A percentile compares a stretch with the other conserved stretches of the same genome.
These are phyloP conservation scores for Rubia tinctorum DNA, from an alignment of 305 asterid species.

Conservation along the genomic window DNA sequence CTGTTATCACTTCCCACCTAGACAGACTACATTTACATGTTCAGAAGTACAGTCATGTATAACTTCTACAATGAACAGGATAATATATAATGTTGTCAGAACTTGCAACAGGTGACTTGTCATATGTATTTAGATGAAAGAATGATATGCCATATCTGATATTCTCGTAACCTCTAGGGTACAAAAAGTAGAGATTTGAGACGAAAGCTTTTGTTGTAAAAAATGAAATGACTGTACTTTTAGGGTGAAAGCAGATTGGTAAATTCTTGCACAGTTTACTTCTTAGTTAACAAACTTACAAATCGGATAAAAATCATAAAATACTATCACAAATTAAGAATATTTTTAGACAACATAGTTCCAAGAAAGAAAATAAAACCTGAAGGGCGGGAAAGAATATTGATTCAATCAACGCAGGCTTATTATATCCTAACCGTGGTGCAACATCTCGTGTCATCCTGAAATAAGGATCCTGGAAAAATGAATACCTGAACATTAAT, in stretches of 20 bases:
- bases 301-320: neutral
- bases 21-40: neutral
- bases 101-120: neutral
- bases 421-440: slow-evolving; percentile 84
- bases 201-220: neutral
- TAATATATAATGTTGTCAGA: neutral
- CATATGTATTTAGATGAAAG: neutral
- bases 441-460: slow-evolving; percentile 99
- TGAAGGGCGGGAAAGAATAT: slow-evolving; percentile 95
- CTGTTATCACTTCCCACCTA: neutral
- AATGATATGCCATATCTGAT: neutral
- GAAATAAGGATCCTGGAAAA: slow-evolving; percentile 88
- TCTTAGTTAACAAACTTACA: neutral
- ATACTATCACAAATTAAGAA: neutral
- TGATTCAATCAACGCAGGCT: slow-evolving; percentile 94
- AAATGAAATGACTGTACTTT: neutral
- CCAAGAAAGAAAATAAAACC: slow-evolving; percentile 36
- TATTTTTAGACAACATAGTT: neutral
- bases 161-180: neutral
- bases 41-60: neutral
- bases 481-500: neutral
- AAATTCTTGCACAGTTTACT: neutral
- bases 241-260: neutral
- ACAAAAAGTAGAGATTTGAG: neutral
- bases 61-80: neutral